Base-by-base conservation (phyloP, 73 alveolate species). In the Paramecium caudatum region DNA sequence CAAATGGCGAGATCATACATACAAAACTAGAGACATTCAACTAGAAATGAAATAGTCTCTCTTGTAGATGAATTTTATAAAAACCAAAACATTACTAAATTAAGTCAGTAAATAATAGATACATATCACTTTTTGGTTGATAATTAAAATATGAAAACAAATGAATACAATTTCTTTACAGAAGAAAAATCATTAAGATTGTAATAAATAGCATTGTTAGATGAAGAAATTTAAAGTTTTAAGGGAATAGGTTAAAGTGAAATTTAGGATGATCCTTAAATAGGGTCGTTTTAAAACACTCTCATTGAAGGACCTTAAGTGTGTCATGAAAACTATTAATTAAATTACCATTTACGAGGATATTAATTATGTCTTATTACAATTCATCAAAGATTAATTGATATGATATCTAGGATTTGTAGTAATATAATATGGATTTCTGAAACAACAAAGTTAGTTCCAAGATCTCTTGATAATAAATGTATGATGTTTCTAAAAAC, bases 401-500 rank as follows among this genome's bases (percentile, higher is more conserved):
- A 68, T 0, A 34, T 68, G 50, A 34, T 68, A 8, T 7, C 30
- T 17, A 32, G 84, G n/a, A 25, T 68, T 9, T 68, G 61, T 32
- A 34, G 19, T 34, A 37, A 32, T 68, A 15, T 68, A 3, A 37
- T 68, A 7, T 68, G 84, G 84, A 13, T 68, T 32, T 68, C 32
- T 3, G 84, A 68, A 34, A 34, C 47, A 3, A 68, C 84, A 0
- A 68, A 68, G 34, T 7, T 43, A 25, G 19, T 68, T 34, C 84
- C 84, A 34, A 32, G 19, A 32, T 15, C 47, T 4, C 19, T 68
- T 10, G 84, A 68, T 32, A 68, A 68, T 13, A 37, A 34, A 68
- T 68, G 84, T 4, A 68, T 68, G 84, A 15, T 32, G 34, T 68
- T 25, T 34, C 84, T 68, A 7, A 68, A 37, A n/a, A 34, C 25